A percentile compares a stretch with the other conserved stretches of the same genome.
phyloP scores from a whole-genome alignment of 805 yeast genomes.

The Metschnikowia lochheadii region DNA sequence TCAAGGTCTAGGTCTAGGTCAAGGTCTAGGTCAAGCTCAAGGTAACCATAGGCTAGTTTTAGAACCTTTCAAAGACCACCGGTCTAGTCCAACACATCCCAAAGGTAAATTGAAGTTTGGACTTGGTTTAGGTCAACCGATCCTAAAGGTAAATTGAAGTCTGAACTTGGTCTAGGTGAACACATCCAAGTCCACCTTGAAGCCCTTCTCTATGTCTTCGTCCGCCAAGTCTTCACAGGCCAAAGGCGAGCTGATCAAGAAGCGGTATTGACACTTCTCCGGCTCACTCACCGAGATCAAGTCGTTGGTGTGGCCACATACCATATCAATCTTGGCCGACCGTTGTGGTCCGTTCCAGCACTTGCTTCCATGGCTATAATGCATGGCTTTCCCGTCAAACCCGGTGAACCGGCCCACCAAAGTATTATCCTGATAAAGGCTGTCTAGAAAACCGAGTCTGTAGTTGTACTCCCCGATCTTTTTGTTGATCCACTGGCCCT shows the following conservation, averaged over 20 bases:
- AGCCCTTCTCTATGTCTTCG: conserved; percentile 9
- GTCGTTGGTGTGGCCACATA: conserved; percentile 59
- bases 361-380: conserved; percentile 60
- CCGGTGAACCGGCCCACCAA: conserved; percentile 21
- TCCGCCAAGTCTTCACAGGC: conserved; percentile 32
- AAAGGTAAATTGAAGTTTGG: too few relatives aligned
- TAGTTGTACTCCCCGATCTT: conserved; percentile 70
- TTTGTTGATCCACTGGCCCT: conserved; percentile 43
- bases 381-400: conserved; percentile 28
- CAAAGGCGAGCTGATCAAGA: conserved; percentile 46
- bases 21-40: too few relatives aligned
- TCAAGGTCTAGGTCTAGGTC: too few relatives aligned
- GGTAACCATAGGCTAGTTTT: too few relatives aligned
- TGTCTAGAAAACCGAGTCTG: conserved; percentile 53
- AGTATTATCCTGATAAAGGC: conserved; percentile 46
- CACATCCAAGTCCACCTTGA: conserved; percentile 11
- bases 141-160: too few relatives aligned
- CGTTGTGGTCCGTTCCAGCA: conserved; percentile 96
- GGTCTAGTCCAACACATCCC: too few relatives aligned
- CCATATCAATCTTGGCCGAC: conserved; percentile 57
- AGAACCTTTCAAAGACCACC: too few relatives aligned
- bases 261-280: conserved; percentile 76
- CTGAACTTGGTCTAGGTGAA: neutral
- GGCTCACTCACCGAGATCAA: conserved; percentile 77
- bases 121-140: too few relatives aligned